These are phyloP conservation scores for Chlorella sp. DNA, from an alignment of 139 green algal genomes.

Conservation along the genomic window DNA sequence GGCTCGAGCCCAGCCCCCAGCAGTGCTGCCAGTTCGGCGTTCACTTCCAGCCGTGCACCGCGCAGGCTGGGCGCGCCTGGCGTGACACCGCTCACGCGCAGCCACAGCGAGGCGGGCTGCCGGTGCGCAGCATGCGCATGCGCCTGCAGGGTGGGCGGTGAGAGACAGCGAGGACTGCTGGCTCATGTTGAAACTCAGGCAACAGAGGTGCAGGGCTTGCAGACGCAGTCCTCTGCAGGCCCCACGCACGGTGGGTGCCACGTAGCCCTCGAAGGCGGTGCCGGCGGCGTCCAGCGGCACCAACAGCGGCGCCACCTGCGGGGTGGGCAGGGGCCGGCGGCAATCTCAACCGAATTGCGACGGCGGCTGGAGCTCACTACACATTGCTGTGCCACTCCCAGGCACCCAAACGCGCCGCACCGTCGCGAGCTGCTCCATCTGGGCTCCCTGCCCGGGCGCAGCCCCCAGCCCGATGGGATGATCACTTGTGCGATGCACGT, in stretches of 20 bases:
- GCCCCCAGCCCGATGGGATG: no score
- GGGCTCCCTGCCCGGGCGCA: no score
- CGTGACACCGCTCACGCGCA: conserved; percentile 23
- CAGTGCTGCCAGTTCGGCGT: neutral
- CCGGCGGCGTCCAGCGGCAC: conserved; percentile 11
- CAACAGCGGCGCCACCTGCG: conserved; percentile 28
- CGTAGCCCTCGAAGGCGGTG: conserved; percentile 25
- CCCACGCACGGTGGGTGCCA: neutral
- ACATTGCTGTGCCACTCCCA: neutral
- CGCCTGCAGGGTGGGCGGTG: neutral
- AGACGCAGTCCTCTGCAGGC: neutral
- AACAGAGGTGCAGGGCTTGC: no score
- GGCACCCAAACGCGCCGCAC: no score
- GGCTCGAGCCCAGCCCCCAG: neutral
- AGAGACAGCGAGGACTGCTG: no score
- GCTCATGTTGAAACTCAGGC: no score
- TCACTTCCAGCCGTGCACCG: conserved; percentile 17
- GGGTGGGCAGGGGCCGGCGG: neutral
- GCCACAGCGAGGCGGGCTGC: conserved; percentile 6
- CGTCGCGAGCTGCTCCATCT: no score
- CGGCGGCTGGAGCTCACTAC: neutral
- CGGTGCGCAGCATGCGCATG: neutral
- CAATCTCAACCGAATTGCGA: neutral
- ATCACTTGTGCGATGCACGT: no score
- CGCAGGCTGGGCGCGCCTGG: neutral